Base-by-base conservation (phyloP, 805 yeast genomes). In the Sugiyamaella boreocaroliniensis region DNA sequence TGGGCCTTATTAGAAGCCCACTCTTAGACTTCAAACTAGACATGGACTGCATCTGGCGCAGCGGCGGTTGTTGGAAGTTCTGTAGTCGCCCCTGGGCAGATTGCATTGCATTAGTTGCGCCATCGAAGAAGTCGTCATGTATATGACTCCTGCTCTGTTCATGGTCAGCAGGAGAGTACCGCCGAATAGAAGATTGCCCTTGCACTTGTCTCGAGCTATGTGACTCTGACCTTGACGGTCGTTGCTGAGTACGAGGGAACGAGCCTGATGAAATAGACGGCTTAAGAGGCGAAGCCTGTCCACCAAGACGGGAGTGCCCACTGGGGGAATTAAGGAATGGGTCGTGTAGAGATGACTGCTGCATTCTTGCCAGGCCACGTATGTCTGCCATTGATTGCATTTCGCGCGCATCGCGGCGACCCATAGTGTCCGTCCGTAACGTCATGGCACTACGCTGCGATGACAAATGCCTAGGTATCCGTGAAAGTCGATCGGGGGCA, bases 21-120 rank as follows among this genome's bases (percentile, higher is more conserved):
- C 53, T 53, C 42, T 40, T 47, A 7, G 52, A 43, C 37, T 37
- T 46, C 29, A 47, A 46, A 50, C 29, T 4, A 51, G 14, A 19
- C 43, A 29, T 9, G 26, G 42, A 42, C 32, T 34, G 42, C 37
- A 29, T 22, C n/a, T 16, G 42, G 47, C 49, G 2, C 44, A 37
- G 37, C 43, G 6, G 50, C 46, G 14, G 49, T 15, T 40, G 47
- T 41, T 10, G 47, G 19, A 19, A 45, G 19, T 40, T 43, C 44
- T 32, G 32, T 16, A 11, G 49, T 18, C 14, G 48, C 48, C 29
- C 56, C 16, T n/a, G 16, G 29, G 9, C 46, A 4, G 37, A 19
- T 11, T 20, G 15, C 22, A 45, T 16, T 26, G 40, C 26, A 4
- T 3, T 22, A 22, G 26, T 22, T 22, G 26, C 26, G 26, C 26